Base-by-base conservation (phyloP, 2,329 filamentous ascomycete genomes). In the Dothidotthia symphoricarpi region DNA sequence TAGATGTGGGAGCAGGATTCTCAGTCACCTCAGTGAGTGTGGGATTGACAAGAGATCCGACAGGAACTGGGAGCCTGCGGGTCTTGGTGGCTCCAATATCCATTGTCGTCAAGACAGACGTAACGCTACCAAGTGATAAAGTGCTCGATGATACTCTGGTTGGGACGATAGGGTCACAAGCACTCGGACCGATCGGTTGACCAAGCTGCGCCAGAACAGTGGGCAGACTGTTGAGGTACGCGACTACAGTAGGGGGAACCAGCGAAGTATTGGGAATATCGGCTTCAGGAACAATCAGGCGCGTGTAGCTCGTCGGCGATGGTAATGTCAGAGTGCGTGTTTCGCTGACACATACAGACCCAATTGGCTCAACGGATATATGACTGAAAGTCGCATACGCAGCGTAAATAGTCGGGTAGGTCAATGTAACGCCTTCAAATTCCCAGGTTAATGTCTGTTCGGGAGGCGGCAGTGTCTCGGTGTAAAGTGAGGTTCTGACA, bases 91-190 rank as follows among this genome's bases (percentile, higher is more conserved):
- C 5, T 7, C 38, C 45, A 12, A 27, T 16, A 24, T 24, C 34
- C 1, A 37, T 10, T 9, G 17, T 39, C 3, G 49, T 47, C 1
- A 27, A 15, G 0, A 58, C 6, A 8, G 28, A 44, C 1, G 49
- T 53, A 0, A 27, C 39, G n/a, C 22, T 34, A 4, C 45, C 47
- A 6, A 47, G 17, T 1, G 41, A 47, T 12, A 25, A 29, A 12
- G 49, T 52, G n/a, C 12, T 25, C 4, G 7, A 9, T 2, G 34
- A 16, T 1, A 17, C 25, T 1, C 41, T 41, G 11, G 31, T 22
- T 3, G 53, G 53, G n/a, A 49, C 42, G 4, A 64, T 39, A 2
- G 63, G 63, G 34, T 67, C 63, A 31, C 63, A 67, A 8, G 63
- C 63, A 3, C 34, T 35, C n/a, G 41, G 3, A 8, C 53, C 56